phyloP scores from a whole-genome alignment of 345 rosid genomes.

The Limnanthes douglasii region DNA sequence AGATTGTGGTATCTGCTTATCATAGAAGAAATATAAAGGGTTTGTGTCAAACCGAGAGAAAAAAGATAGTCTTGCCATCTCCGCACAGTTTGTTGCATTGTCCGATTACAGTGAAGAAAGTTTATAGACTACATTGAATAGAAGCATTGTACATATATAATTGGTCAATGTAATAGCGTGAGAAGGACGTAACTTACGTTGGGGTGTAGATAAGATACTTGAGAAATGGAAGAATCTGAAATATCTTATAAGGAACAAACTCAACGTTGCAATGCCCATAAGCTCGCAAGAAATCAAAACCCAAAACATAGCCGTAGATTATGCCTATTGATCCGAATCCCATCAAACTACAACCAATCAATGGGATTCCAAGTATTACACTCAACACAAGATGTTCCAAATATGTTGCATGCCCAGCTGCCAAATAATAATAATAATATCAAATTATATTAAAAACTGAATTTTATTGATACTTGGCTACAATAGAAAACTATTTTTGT shows the following conservation, averaged over 20 bases:
- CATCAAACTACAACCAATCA: conserved; percentile 40
- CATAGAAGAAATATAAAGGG: no score
- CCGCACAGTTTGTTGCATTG: no score
- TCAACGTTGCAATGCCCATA: conserved; percentile 83
- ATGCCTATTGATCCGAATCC: conserved; percentile 51
- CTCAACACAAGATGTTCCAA: conserved; percentile 54
- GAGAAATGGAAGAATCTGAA: conserved; percentile 38
- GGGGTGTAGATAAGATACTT: conserved; percentile 71
- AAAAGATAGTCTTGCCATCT: no score
- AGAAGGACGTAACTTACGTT: conserved; percentile 38
- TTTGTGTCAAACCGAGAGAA: no score
- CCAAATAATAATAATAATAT: background rate
- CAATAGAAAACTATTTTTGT: no score
- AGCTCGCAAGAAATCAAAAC: conserved; percentile 67
- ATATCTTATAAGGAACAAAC: conserved; percentile 42
- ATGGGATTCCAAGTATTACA: conserved; percentile 46
- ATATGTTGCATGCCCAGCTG: conserved; percentile 60
- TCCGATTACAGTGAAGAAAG: no score
- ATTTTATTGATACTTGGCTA: no score
- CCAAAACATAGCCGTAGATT: conserved; percentile 40
- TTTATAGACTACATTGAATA: no score
- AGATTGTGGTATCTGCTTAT: conserved; percentile 81
- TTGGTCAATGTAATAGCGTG: conserved; percentile 4
- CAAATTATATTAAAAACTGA: no score
- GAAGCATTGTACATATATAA: no score